A percentile compares a stretch with the other conserved stretches of the same genome.
These are phyloP conservation scores for Maudiozyma saulgeensis DNA, from an alignment of 805 yeast genomes.

Conservation along the genomic window DNA sequence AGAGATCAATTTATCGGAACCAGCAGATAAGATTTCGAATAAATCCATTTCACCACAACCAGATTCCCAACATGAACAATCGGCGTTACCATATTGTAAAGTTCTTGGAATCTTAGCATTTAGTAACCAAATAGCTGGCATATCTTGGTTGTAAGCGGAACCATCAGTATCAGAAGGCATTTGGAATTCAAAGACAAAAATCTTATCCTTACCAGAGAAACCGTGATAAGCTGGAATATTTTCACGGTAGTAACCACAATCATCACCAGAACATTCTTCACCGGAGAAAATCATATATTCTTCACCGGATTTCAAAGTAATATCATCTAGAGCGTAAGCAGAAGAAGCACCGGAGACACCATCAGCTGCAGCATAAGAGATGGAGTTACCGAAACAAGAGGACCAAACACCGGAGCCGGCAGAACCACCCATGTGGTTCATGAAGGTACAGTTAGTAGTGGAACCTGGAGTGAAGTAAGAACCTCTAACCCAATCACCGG, in stretches of 20 bases:
- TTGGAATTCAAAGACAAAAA: slow-evolving; percentile 84
- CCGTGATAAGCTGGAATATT: slow-evolving; percentile 93
- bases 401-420: slow-evolving; percentile 85
- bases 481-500: slow-evolving; percentile 62
- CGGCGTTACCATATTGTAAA: slow-evolving; percentile 73
- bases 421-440: slow-evolving; percentile 82
- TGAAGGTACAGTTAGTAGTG: slow-evolving; percentile 63
- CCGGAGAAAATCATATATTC: slow-evolving; percentile 82
- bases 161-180: slow-evolving; percentile 71
- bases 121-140: slow-evolving; percentile 97
- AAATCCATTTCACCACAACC: slow-evolving; percentile 98
- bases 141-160: slow-evolving; percentile 57
- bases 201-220: slow-evolving; percentile 73
- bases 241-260: slow-evolving; percentile 79
- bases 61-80: slow-evolving; percentile 91
- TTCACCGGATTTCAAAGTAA: slow-evolving; percentile 56
- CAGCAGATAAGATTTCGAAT: slow-evolving; percentile 76
- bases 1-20: slow-evolving; percentile 64
- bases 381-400: slow-evolving; percentile 79
- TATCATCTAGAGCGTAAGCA: slow-evolving; percentile 60
- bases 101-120: slow-evolving; percentile 97
- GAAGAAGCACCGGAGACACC: slow-evolving; percentile 65
- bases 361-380: slow-evolving; percentile 73
- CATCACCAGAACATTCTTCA: slow-evolving; percentile 43
- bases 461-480: slow-evolving; percentile 71